Percentiles rank a stretch among this genome's conserved stretches.
Evolutionary conservation across 441 rosid species (phyloP).

Genomic region (Pelargonium australe): DNA sequence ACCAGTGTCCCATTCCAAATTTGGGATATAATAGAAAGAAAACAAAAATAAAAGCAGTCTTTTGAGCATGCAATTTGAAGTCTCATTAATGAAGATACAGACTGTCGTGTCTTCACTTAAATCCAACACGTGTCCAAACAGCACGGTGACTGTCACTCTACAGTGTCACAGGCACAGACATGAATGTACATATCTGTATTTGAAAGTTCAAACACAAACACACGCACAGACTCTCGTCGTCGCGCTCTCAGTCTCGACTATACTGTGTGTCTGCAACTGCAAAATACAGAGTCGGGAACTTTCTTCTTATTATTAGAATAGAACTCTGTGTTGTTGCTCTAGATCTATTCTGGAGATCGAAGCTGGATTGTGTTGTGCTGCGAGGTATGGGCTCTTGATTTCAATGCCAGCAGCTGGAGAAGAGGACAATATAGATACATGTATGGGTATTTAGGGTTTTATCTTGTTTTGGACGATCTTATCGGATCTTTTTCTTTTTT

Average conservation of each 20-base stretch:
- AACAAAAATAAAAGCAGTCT: too few relatives aligned
- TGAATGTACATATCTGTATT: conserved; percentile 22
- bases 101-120: background rate
- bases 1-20: too few relatives aligned
- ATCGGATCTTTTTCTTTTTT: conserved; percentile 26
- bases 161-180: conserved; percentile 14
- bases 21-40: too few relatives aligned
- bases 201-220: conserved; percentile 48
- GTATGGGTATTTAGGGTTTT: too few relatives aligned
- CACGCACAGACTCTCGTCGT: background rate
- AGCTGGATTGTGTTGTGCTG: background rate
- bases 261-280: background rate
- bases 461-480: conserved; percentile 14
- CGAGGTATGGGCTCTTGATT: background rate
- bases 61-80: too few relatives aligned
- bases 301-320: background rate
- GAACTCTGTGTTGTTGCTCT: background rate
- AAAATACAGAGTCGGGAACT: too few relatives aligned
- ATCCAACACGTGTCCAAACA: background rate
- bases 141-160: conserved; percentile 24
- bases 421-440: conserved; percentile 2
- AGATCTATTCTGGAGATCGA: background rate
- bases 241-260: background rate
- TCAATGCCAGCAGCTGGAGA: conserved; percentile 7
- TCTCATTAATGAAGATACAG: too few relatives aligned